Percentiles rank a stretch among this genome's conserved stretches.
Evolutionary conservation across 2,329 filamentous ascomycete species (phyloP).

Genomic region (Phialophora chinensis): DNA sequence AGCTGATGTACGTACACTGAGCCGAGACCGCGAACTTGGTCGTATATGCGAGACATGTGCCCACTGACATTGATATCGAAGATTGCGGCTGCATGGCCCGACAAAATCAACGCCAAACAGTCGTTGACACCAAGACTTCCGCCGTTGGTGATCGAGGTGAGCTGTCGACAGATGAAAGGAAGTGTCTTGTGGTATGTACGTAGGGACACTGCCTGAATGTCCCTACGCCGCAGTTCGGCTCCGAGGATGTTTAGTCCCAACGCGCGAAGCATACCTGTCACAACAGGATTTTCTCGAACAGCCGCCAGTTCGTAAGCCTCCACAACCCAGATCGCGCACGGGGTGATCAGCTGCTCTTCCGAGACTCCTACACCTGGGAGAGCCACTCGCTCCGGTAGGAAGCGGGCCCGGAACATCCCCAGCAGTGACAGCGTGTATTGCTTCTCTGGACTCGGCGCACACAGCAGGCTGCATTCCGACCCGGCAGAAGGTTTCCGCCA

Average conservation of each 20-base stretch:
- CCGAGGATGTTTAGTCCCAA: slow-evolving; percentile 9
- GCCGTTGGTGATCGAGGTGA: not conserved
- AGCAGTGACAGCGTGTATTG: slow-evolving; percentile 12
- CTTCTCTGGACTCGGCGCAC: slow-evolving; percentile 4
- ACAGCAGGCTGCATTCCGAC: not conserved
- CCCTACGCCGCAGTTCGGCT: slow-evolving; percentile 3
- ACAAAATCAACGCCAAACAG: slow-evolving; percentile 4
- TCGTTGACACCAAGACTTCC: not conserved
- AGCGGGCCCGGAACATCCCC: slow-evolving; percentile 10
- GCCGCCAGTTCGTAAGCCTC: slow-evolving; percentile 7
- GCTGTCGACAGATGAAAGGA: slow-evolving; percentile 7
- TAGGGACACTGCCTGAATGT: not conserved
- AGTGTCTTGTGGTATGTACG: slow-evolving; percentile 7
- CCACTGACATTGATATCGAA: slow-evolving; percentile 8
- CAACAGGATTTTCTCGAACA: slow-evolving; percentile 1
- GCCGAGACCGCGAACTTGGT: slow-evolving; percentile 13
- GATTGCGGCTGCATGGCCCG: slow-evolving; percentile 11
- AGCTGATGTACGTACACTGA: slow-evolving; percentile 8
- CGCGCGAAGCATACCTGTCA: slow-evolving; percentile 6
- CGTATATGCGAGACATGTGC: not conserved
- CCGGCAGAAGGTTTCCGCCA: not conserved
- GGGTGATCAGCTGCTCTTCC: slow-evolving; percentile 9
- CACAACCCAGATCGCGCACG: slow-evolving; percentile 12
- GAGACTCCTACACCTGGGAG: slow-evolving; percentile 5
- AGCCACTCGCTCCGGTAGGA: slow-evolving; percentile 5